Percentiles rank a stretch among this genome's conserved stretches.
These are phyloP conservation scores for Heterobasidion occidentale DNA, from an alignment of 1,284 basidiomycete species.

Conservation along the genomic window DNA sequence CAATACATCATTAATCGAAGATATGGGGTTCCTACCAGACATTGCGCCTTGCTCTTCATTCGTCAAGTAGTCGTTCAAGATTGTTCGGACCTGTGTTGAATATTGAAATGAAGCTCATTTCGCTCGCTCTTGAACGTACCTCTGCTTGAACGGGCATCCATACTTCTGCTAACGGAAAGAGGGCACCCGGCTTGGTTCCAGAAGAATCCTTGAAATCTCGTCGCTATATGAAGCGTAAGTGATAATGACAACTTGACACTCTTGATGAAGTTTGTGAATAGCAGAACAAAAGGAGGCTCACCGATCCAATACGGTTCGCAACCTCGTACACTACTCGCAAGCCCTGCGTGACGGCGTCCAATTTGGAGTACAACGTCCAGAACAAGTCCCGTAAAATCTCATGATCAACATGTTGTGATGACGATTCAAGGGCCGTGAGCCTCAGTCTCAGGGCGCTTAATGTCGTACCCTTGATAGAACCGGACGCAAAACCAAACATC, in stretches of 20 bases:
- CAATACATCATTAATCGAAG: constrained; percentile 92
- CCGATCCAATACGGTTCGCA: constrained; percentile 78
- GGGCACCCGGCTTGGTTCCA: constrained; percentile 58
- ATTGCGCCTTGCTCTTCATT: constrained; percentile 79
- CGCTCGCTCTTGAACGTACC: constrained; percentile 32
- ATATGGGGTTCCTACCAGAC: constrained; percentile 78
- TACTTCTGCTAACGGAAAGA: constrained; percentile 84
- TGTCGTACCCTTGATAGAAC: constrained; percentile 8
- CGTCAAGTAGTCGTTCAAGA: constrained; percentile 89
- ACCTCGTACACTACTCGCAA: constrained; percentile 91
- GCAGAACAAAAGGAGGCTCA: constrained; percentile 31
- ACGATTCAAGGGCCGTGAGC: constrained; percentile 72
- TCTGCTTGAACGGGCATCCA: constrained; percentile 91
- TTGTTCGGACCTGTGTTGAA: constrained; percentile 58
- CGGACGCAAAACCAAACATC: constrained; percentile 7
- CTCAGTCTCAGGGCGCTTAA: constrained; percentile 49
- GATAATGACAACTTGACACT: no score
- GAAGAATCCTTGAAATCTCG: constrained; percentile 83
- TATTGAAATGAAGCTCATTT: constrained; percentile 1
- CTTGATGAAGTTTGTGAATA: no score
- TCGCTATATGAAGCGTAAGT: constrained; percentile 39
- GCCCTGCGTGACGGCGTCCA: constrained; percentile 93
- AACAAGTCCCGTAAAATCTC: constrained; percentile 90
- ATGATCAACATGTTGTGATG: constrained; percentile 69
- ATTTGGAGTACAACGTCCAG: constrained; percentile 96